Base-by-base conservation (phyloP, 441 rosid species). In the Sinapis alba region DNA sequence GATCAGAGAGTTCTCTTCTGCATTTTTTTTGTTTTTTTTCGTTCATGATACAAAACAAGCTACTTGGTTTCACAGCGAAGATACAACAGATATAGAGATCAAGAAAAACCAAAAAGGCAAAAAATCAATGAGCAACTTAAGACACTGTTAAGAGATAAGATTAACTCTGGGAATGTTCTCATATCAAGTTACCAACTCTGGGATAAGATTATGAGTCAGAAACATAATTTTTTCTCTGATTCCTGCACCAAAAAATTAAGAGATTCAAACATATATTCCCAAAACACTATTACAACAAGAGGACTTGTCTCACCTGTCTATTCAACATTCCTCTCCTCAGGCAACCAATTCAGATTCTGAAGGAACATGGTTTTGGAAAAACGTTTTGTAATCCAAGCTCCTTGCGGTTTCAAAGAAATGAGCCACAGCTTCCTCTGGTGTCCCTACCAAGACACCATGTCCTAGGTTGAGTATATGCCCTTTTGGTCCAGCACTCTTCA, bases 391-490 rank as follows among this genome's bases (percentile, higher is more conserved):
- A 27, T 85, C 81, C 81, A 90, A 68, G 88, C 91, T 85, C 84
- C 87, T 87, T 3, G 87, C 81, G 21, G 92, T 93, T 15, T 89
- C 93, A 74, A 95, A 95, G 85, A 95, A 94, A 85, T 90, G 98
- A 54, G 88, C 87, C 57, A 95, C 99, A 16, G 98, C 98, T 79
- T 86, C 98, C 83, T 92, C 98, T 32, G 97, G 99, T 16, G 99
- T 92, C 75, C 99, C 98, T 47, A 95, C 99, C 45, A 92, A 91
- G 72, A 90, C 96, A 45, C 99, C 99, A 57, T 95, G 97, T 56
- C 99, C 98, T 65, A 89, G 87, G 79, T 92, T 92, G 77, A 90
- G 98, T 36, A 92, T 88, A 82, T 95, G 99, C 43, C 98, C 99
- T 57, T 74, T 86, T 65, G 86, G 81, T 70, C 98, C 97, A 24